Evolutionary conservation across 306 rosid genomes (phyloP), one percentile per base, ranked within the genome.

Genomic region (Pyrus betulifolia): DNA sequence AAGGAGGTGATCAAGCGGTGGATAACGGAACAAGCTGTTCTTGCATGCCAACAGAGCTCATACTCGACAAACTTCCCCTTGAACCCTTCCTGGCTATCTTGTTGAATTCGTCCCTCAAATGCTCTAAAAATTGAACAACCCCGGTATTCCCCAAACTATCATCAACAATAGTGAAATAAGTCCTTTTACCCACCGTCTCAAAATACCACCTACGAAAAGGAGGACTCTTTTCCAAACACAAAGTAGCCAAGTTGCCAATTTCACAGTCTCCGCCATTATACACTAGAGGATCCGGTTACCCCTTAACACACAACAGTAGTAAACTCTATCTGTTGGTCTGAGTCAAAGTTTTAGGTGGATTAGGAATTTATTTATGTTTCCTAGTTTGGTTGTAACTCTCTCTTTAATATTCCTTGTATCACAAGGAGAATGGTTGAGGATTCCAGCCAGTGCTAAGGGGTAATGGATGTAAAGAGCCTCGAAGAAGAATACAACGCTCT

Each of bases 171-270:
- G 89, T 65, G 62, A 89, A 91, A 86, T 88, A 91, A 74, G 91
- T 88, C 82, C 81, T 91, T 78, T 87, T 88, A 51, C 81, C 82
- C 30, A 81, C n/a, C 6, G 95, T 91, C 86, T 91, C 95, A 72
- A 93, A 88, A 85, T 93, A 93, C 96, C 93, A 91, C 74, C 80
- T 72, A 78, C 91, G 98, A 76, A 81, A 93, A 22, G 88, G 80
- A 73, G 98, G 98, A 70, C 89, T 80, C 44, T 57, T 88, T 83
- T 89, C 94, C 87, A 93, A 74, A 85, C 96, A 91, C 83, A 81
- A 83, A 72, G 84, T 69, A 58, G 91, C 90, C 14, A 89, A 68
- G 31, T 78, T 89, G 76, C 82, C 93, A 69, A 82, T 80, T 78
- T 91, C 97, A 30, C 71, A 79, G 38, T 84, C 89, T 42, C 88